Base-by-base conservation (phyloP, 2,329 filamentous ascomycete genomes). In the Fusarium mexicanum region DNA sequence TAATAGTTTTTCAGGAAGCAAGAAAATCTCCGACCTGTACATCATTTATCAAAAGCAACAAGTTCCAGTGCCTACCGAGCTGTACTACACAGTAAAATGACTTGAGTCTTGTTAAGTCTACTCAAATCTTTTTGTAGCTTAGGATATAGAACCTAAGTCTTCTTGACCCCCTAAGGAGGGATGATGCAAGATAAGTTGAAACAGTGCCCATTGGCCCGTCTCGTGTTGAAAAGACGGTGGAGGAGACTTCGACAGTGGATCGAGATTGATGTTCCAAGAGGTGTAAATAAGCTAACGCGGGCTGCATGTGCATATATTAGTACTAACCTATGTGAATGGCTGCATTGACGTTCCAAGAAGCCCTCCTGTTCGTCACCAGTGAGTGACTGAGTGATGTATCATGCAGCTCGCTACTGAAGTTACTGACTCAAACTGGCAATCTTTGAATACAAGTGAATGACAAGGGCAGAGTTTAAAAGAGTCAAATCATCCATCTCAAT, bases 221-320 rank as follows among this genome's bases (percentile, higher is more conserved):
- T 71, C 61, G 61, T 37, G 46, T 73, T 67, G 31, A 73, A 73
- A 73, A 73, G 71, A 73, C 71, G 71, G 71, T 73, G 71, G 70
- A 73, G 57, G 71, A 57, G 14, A 61, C 57, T 73, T 63, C 35
- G 40, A 67, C 40, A 48, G 65, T 73, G 65, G 64, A 70, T 57
- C 65, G 24, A 55, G 35, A 55, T 41, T 20, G 64, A 63, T 37
- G 35, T 24, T 58, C 57, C 48, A 51, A 48, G 60, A 37, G 61
- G 48, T n/a, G 58, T 51, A 57, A 53, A 53, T 37, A 53, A 53
- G n/a, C 26, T 57, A 60, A 50, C 48, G 17, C 11, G 29, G 44
- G 29, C 64, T 48, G 54, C 47, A 54, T 16, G 50, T 44, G n/a
- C 40, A 40, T 57, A 20, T 11, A n/a, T 35, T 8, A 10, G 20